Evolutionary conservation across 2,329 filamentous ascomycete genomes (phyloP).

Genomic region (Chaetomium globosum): DNA sequence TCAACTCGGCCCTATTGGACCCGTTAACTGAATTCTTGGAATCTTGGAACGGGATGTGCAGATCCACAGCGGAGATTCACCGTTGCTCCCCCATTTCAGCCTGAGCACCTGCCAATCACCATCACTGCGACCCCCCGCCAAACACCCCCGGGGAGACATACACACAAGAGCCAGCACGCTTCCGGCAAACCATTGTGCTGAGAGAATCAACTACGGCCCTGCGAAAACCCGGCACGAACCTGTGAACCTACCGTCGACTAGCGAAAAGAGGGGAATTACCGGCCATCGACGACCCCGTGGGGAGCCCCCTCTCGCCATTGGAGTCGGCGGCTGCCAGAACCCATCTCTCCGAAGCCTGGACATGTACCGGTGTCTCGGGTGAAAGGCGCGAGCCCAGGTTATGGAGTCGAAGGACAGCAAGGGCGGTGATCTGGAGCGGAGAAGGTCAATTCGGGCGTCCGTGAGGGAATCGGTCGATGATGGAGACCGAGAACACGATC

Average conservation of each 20-base stretch:
- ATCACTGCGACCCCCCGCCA: not conserved
- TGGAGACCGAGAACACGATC: slow-evolving; percentile 53
- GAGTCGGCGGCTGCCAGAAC: slow-evolving; percentile 28
- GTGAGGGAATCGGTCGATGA: slow-evolving; percentile 43
- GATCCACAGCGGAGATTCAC: slow-evolving; percentile 18
- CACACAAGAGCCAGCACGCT: not conserved
- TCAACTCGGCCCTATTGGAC: slow-evolving; percentile 14
- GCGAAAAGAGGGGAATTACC: not conserved
- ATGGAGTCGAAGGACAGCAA: slow-evolving; percentile 51
- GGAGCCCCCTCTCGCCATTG: slow-evolving; percentile 28
- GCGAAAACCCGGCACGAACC: not conserved
- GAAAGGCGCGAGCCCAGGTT: slow-evolving; percentile 28
- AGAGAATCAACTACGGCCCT: not conserved
- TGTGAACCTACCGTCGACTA: not conserved
- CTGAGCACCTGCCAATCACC: slow-evolving; percentile 12
- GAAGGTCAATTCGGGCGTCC: slow-evolving; percentile 49
- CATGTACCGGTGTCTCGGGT: not conserved
- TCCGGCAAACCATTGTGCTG: not conserved
- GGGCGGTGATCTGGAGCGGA: slow-evolving; percentile 47
- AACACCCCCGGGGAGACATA: not conserved
- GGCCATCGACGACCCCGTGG: slow-evolving; percentile 30
- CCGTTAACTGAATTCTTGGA: not conserved
- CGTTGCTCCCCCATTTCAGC: slow-evolving; percentile 22
- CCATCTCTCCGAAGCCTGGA: slow-evolving; percentile 6
- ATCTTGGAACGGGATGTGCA: slow-evolving; percentile 6